These are phyloP conservation scores for Didymella pomorum DNA, from an alignment of 2,329 filamentous ascomycete genomes.

Conservation along the genomic window DNA sequence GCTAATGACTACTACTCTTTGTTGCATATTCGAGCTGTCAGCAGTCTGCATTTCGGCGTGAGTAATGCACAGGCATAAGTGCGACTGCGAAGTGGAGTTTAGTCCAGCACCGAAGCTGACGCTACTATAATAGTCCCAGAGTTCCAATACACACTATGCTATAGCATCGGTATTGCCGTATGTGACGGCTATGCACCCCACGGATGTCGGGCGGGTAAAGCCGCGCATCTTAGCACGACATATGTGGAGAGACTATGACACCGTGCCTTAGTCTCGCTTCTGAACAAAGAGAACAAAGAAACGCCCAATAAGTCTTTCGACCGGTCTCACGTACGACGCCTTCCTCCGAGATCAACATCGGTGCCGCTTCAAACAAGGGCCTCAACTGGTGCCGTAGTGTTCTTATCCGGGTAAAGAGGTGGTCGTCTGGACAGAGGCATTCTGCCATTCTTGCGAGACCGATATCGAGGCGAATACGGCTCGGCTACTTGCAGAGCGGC, in stretches of 20 bases:
- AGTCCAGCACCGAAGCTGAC: neutral
- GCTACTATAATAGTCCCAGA: neutral
- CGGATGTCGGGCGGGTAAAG: neutral
- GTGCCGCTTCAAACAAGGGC: neutral
- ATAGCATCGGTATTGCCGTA: neutral
- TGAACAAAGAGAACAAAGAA: neutral
- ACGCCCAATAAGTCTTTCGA: neutral
- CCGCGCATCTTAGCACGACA: neutral
- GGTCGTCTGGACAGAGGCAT: neutral
- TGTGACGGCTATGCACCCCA: neutral
- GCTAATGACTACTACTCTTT: neutral
- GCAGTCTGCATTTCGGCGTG: neutral
- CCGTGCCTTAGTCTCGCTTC: neutral
- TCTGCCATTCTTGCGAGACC: neutral
- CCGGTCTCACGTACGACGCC: neutral
- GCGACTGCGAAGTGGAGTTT: neutral
- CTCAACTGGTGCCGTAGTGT: neutral
- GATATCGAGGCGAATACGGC: neutral
- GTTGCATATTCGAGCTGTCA: neutral
- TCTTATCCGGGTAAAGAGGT: conserved; percentile 15
- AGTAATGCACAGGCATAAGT: neutral
- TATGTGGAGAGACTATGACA: neutral
- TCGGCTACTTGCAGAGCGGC: neutral
- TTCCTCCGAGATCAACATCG: neutral
- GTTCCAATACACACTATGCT: neutral